Evolutionary conservation across 1,284 basidiomycete genomes (phyloP).

Genomic region (Athelia psychrophila): DNA sequence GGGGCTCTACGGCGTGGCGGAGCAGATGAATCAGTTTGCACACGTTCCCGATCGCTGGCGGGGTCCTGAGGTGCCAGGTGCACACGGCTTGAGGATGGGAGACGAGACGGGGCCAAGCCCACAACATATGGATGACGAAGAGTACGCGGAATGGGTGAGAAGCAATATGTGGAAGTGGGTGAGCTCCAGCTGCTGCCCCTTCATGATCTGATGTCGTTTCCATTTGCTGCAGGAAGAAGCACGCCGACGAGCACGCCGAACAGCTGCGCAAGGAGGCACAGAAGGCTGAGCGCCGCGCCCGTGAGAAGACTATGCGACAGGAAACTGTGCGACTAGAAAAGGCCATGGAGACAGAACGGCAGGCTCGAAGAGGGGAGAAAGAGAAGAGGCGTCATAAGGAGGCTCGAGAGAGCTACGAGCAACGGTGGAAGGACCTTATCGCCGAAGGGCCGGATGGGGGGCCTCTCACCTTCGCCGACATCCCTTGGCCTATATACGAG

Average conservation of each 20-base stretch:
- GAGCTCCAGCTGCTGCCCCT: neutral
- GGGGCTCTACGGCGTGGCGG: slow-evolving; percentile 57
- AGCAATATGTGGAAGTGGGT: slow-evolving; percentile 76
- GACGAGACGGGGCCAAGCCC: slow-evolving; percentile 44
- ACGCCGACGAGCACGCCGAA: slow-evolving; percentile 65
- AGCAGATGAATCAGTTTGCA: slow-evolving; percentile 60
- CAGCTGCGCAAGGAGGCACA: slow-evolving; percentile 37
- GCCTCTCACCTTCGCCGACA: slow-evolving; percentile 52
- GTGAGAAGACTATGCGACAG: slow-evolving; percentile 50
- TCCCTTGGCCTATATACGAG: slow-evolving; percentile 77
- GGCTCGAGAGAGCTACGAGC: slow-evolving; percentile 54
- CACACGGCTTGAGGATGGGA: slow-evolving; percentile 16
- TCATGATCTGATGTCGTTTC: slow-evolving; percentile 5
- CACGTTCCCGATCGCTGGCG: slow-evolving; percentile 63
- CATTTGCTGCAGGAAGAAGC: slow-evolving; percentile 51
- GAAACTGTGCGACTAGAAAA: slow-evolving; percentile 52
- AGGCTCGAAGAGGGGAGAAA: slow-evolving; percentile 41
- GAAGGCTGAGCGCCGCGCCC: slow-evolving; percentile 46
- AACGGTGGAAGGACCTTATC: slow-evolving; percentile 54
- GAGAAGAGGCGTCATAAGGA: slow-evolving; percentile 38
- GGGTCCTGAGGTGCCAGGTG: slow-evolving; percentile 20
- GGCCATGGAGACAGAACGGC: slow-evolving; percentile 47
- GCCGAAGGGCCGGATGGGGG: slow-evolving; percentile 15
- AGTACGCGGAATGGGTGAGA: slow-evolving; percentile 79
- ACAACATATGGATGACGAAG: slow-evolving; percentile 73